Conservation (phyloP, 306 rosid species). For the Prunus campanulata region DNA sequence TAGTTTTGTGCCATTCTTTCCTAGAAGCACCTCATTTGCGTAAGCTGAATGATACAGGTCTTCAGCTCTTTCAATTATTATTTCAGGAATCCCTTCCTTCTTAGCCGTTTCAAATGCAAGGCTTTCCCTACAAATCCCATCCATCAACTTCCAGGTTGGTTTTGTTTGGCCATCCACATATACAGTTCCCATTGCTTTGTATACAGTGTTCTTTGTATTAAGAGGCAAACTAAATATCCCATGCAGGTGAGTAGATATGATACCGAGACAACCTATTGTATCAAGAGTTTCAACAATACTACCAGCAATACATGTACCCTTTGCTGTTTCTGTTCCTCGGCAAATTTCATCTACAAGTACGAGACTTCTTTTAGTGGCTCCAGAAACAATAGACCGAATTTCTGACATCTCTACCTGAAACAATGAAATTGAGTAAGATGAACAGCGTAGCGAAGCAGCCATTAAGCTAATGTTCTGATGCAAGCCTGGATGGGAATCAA, state of each 20-base stretch:
- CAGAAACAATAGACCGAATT: slow-evolving; percentile 69
- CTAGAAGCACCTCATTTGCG: slow-evolving; percentile 37
- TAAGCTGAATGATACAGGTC: slow-evolving; percentile 59
- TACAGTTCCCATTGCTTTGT: slow-evolving; percentile 81
- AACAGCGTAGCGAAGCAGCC: neutral
- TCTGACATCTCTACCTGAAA: slow-evolving; percentile 96
- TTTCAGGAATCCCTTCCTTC: slow-evolving; percentile 76
- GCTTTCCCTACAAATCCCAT: slow-evolving; percentile 87
- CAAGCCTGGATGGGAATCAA: neutral
- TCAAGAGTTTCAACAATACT: slow-evolving; percentile 85
- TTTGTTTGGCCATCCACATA: slow-evolving; percentile 60
- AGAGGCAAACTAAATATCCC: slow-evolving; percentile 81
- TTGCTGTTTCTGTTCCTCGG: slow-evolving; percentile 95
- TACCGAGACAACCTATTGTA: slow-evolving; percentile 75
- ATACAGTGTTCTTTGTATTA: slow-evolving; percentile 49
- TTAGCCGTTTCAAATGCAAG: slow-evolving; percentile 96
- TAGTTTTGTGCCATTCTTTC: slow-evolving; percentile 28
- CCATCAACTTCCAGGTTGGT: slow-evolving; percentile 84
- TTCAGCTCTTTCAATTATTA: slow-evolving; percentile 75
- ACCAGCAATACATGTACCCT: slow-evolving; percentile 98
- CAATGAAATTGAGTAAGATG: slow-evolving; percentile 19
- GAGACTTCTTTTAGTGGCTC: slow-evolving; percentile 74
- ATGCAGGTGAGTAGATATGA: slow-evolving; percentile 93
- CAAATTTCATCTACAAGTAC: slow-evolving; percentile 96
- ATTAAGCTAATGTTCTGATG: neutral